Conservation (phyloP, 305 asterid genomes). For the Fraxinus xanthoxyloides region DNA sequence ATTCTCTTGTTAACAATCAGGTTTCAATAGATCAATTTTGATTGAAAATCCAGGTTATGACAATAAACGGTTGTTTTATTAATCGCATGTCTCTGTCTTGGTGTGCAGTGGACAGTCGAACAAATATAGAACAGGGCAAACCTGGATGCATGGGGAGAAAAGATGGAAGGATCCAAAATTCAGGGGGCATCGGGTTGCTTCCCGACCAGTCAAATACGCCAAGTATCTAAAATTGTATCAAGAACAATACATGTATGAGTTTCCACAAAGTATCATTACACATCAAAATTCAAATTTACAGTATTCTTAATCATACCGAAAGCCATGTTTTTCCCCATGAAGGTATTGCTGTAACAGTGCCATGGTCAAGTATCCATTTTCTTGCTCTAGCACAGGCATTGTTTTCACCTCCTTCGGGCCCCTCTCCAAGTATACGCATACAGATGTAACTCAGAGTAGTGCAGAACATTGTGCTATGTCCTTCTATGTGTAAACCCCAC, state of each 20-base stretch:
- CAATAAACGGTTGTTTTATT: neutral
- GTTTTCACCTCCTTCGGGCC: constrained; percentile 58
- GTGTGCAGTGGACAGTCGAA: neutral
- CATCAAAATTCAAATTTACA: neutral
- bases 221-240: constrained; percentile 42
- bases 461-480: constrained; percentile 83
- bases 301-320: constrained; percentile 44
- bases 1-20: neutral
- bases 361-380: constrained; percentile 88
- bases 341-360: constrained; percentile 68
- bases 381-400: constrained; percentile 71
- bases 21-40: neutral
- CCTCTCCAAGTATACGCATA: constrained; percentile 77
- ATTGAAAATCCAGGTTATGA: neutral
- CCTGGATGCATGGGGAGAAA: constrained; percentile 94
- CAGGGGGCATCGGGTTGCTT: constrained; percentile 91
- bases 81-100: neutral
- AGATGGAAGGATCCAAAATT: constrained; percentile 90
- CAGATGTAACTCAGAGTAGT: constrained; percentile 69
- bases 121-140: constrained; percentile 16
- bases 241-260: neutral
- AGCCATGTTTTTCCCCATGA: constrained; percentile 98
- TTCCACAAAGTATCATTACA: neutral
- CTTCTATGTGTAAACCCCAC: constrained; percentile 86
- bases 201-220: constrained; percentile 87